Evolutionary conservation across 176 grass and related monocot species (phyloP), one percentile per base, ranked within the genome.

Genomic region (Otatea glauca): DNA sequence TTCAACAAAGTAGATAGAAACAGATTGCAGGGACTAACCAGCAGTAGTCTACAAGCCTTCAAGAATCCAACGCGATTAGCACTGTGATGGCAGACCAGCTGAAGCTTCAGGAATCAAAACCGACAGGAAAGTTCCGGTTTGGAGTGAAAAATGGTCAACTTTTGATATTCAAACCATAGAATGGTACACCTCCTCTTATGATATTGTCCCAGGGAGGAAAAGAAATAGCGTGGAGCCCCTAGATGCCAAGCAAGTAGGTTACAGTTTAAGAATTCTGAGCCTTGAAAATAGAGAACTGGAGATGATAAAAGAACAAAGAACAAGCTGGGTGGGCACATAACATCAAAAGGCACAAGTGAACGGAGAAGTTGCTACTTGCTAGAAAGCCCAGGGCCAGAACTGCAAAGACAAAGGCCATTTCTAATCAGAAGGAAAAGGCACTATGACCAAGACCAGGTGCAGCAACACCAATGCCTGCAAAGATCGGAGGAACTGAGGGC

Each of bases 321-420:
- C 27, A 53, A 23, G 53, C 9, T 3, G 16, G 51, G 66, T 45
- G n/a, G 50, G 42, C 50, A 38, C 51, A 75, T 83, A 72, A 56
- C 86, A 94, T 89, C 65, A 92, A 91, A 92, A 92, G 90, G 53
- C 79, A 24, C 75, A 72, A 71, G 75, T 32, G 29, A 78, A 64
- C 51, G 44, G 44, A 53, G n/a, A 4, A 27, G 7, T 9, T 34
- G 43, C 68, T 72, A 72, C n/a, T n/a, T n/a, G n/a, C n/a, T n/a
- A n/a, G n/a, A n/a, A 72, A 72, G 69, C 67, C 53, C 68, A 34
- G 53, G n/a, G n/a, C n/a, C n/a, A n/a, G n/a, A 60, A 68, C 64
- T 17, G 44, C 78, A 39, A 54, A 55, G 63, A 68, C 11, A 45
- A 68, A 49, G 45, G 63, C 45, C 47, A 66, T 68, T 68, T 54